Evolutionary conservation across 2,329 filamentous ascomycete species (phyloP), one percentile per base, ranked within the genome.

Genomic region (Talaromyces marneffei): DNA sequence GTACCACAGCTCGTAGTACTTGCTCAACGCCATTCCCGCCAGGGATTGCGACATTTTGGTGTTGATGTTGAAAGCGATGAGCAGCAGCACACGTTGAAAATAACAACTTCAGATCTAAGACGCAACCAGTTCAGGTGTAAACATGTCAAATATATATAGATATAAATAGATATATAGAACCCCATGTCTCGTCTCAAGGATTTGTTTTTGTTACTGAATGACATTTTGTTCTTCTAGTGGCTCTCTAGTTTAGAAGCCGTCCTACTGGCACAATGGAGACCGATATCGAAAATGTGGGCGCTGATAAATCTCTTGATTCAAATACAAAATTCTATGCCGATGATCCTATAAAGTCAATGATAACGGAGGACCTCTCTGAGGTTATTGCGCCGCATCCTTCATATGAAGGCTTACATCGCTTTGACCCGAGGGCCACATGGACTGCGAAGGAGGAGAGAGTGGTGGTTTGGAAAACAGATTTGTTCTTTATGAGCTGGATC

Each of bases 331-430:
- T 23, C 7, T 20, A 23, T 44, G 20, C 4, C 20, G 20, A 44
- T 44, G 40, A 58, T 37, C 40, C 42, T 50, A 14, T 31, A n/a
- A 58, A n/a, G 61, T 57, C 18, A 62, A 69, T 14, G 66, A 67
- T 37, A 37, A 65, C 69, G 60, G 65, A 68, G 25, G 60, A 74
- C 27, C 67, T 74, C 1, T 60, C 68, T 23, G 64, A 66, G 16
- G 65, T 69, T 23, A 57, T 69, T 46, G 63, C 68, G 25, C 73
- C 73, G 2, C 60, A 58, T 23, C 33, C 27, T 14, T 56, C 53
- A 16, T 59, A 60, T 29, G 42, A 62, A 56, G 52, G 56, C 6
- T 18, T 27, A 37, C 59, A 64, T 59, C 57, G 62, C 18, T 52
- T 58, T 42, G 55, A 60, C 27, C 60, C 60, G 4, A 56, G 23